These are phyloP conservation scores for Pulicaria dysenterica DNA, from an alignment of 129 eudicot species.

Conservation along the genomic window DNA sequence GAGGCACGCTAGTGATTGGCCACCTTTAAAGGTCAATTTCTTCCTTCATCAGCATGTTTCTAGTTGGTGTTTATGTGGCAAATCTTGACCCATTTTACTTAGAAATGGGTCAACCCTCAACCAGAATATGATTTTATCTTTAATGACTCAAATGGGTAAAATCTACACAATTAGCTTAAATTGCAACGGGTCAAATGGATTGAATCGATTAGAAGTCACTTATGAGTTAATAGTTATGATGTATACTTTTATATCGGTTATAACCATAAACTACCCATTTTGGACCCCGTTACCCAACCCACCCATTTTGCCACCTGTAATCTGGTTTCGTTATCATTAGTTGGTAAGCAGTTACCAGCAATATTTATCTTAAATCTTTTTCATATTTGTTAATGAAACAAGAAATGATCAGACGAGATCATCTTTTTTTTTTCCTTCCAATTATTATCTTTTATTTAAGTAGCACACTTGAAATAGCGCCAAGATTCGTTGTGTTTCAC, in stretches of 20 bases:
- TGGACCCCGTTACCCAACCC: slow-evolving; percentile 1
- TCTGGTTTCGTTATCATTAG: slow-evolving; percentile 4
- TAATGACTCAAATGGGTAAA: neutral
- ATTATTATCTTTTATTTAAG: neutral
- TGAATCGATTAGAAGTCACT: neutral
- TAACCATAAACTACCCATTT: neutral
- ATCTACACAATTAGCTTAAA: neutral
- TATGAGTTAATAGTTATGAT: neutral
- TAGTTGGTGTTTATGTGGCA: slow-evolving; percentile 1
- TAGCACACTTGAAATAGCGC: slow-evolving; percentile 15
- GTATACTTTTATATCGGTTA: neutral
- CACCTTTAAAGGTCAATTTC: slow-evolving; percentile 71
- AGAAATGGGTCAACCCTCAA: neutral
- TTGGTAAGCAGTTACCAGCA: neutral
- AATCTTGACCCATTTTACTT: slow-evolving; percentile 1
- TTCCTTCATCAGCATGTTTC: slow-evolving; percentile 44
- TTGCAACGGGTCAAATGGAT: neutral
- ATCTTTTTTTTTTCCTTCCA: neutral
- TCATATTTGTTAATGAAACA: neutral
- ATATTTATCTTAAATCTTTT: neutral
- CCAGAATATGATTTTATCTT: neutral
- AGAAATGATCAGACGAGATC: neutral
- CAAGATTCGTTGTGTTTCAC: slow-evolving; percentile 11
- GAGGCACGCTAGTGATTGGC: slow-evolving; percentile 77
- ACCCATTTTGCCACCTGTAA: neutral